phyloP scores from a whole-genome alignment of 805 yeast species.

The Maudiozyma turicensis region DNA sequence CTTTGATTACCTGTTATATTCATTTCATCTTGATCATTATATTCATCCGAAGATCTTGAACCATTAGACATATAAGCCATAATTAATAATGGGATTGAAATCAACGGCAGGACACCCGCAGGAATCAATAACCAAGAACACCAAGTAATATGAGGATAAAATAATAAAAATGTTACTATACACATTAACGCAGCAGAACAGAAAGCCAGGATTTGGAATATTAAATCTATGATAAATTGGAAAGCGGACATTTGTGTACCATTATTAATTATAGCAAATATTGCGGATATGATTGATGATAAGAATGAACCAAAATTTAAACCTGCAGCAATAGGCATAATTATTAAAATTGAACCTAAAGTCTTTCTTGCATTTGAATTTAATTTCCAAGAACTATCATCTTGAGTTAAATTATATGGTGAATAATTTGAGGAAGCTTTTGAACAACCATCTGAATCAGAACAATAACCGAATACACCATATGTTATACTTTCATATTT shows the following conservation, averaged over 20 bases:
- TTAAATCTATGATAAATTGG: constrained; percentile 35
- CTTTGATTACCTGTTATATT: constrained; percentile 4
- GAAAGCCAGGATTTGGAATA: constrained; percentile 42
- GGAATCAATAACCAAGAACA: constrained; percentile 65
- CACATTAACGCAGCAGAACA: constrained; percentile 45
- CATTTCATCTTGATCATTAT: constrained; percentile 5
- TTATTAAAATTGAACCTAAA: constrained; percentile 45
- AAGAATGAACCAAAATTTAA: constrained; percentile 41
- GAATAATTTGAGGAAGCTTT: constrained; percentile 38
- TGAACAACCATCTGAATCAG: constrained; percentile 31
- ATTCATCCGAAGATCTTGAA: constrained; percentile 5
- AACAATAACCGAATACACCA: constrained; percentile 65
- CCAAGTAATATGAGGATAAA: constrained; percentile 60
- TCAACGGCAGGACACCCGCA: constrained; percentile 47
- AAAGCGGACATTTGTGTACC: constrained; percentile 9
- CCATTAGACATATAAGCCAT: constrained; percentile 26
- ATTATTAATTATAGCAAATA: neutral
- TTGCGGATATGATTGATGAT: constrained; percentile 19
- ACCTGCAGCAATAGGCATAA: constrained; percentile 61
- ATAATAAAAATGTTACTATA: constrained; percentile 45
- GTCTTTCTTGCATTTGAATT: constrained; percentile 36
- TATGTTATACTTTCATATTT: constrained; percentile 36
- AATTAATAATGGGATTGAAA: constrained; percentile 42
- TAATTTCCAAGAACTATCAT: constrained; percentile 41
- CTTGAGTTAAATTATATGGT: constrained; percentile 27